Evolutionary conservation across 352 stramenopile species (phyloP), one percentile per base, ranked within the genome.

Genomic region (Pythium biforme): DNA sequence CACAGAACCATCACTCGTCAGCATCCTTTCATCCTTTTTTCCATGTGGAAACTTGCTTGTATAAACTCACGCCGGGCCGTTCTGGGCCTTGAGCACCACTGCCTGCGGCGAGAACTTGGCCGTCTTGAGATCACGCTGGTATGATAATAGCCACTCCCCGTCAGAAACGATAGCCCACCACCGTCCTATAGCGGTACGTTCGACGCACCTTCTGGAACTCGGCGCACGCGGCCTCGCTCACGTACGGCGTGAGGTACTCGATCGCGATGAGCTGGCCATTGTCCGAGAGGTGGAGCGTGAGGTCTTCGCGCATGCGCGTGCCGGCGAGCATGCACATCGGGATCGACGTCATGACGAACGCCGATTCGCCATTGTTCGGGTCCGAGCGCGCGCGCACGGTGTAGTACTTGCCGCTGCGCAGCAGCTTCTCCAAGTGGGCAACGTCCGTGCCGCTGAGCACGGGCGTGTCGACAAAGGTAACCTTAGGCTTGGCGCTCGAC

Each of bases 201-300:
- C n/a, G 19, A 57, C 63, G 14, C 26, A 87, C 77, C 69, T 83
- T 87, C 40, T 77, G 60, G 63, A 84, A 79, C 59, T 83, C 76
- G 26, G 58, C 49, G 43, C 83, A 94, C 6, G 64, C 64, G 1
- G 60, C 59, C 0, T 68, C 48, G 15, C 61, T 51, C 49, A 90
- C 39, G 55, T 80, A 80, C 9, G 84, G 81, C 57, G 85, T 92
- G 43, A 90, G 72, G 66, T 90, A 94, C 60, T 94, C 85, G 45
- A 94, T 90, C 25, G 79, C 76, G 25, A 92, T 62, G n/a, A 94
- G 73, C 60, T 92, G 84, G 58, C 82, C 82, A 40, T 70, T 77
- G 64, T 90, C 81, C 46, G 81, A 88, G 31, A 94, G 57, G 67
- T 94, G 85, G 72, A 94, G 90, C 65, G 85, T 73, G 37, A 94